Evolutionary conservation across 805 yeast species (phyloP).

Genomic region (Ogataea paraovalis): DNA sequence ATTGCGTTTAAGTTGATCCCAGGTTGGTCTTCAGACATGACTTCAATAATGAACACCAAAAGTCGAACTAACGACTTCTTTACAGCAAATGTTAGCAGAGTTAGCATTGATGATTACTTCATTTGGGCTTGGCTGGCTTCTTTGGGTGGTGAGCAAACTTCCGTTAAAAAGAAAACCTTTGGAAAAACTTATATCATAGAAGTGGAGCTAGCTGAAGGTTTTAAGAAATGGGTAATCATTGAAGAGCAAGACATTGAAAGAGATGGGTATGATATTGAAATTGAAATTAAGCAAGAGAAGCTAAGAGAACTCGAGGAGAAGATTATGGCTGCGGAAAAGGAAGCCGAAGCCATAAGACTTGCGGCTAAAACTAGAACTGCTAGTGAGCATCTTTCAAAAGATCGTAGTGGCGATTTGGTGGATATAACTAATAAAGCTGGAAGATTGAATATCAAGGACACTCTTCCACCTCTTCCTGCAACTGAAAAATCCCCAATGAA

Average conservation of each 20-base stretch:
- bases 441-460: background rate
- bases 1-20: conserved; percentile 27
- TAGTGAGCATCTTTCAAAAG: conserved; percentile 4
- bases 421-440: conserved; percentile 15
- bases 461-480: conserved; percentile 9
- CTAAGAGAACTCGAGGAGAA: conserved; percentile 26
- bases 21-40: conserved; percentile 35
- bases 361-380: conserved; percentile 14
- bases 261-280: conserved; percentile 33
- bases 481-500: conserved; percentile 2
- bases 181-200: conserved; percentile 82
- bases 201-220: conserved; percentile 71
- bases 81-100: conserved; percentile 50
- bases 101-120: conserved; percentile 79
- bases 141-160: conserved; percentile 68
- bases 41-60: conserved; percentile 18
- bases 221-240: conserved; percentile 71
- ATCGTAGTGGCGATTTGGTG: conserved; percentile 3
- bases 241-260: conserved; percentile 56
- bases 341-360: conserved; percentile 20
- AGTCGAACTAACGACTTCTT: conserved; percentile 29
- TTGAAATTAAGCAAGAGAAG: conserved; percentile 32
- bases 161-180: conserved; percentile 59
- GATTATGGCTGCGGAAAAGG: conserved; percentile 26
- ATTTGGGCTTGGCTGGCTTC: conserved; percentile 91